Evolutionary conservation across 2,329 filamentous ascomycete species (phyloP).

Genomic region (Verticillium nonalfalfae): DNA sequence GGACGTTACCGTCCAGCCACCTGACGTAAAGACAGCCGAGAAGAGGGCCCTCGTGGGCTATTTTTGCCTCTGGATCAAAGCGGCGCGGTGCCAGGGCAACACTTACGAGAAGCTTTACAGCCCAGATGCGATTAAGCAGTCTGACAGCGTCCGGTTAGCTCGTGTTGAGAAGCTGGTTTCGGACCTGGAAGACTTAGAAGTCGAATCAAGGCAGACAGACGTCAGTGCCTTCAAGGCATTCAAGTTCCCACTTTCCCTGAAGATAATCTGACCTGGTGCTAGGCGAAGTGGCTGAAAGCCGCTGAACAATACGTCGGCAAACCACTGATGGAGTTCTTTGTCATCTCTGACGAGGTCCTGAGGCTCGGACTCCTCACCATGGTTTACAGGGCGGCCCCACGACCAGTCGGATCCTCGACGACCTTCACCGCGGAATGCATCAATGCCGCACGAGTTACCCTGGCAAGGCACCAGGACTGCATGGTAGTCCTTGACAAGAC

Average conservation of each 20-base stretch:
- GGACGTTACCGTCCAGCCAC: constrained; percentile 40
- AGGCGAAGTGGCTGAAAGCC: constrained; percentile 4
- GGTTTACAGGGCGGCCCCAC: constrained; percentile 33
- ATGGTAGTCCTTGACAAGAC: constrained; percentile 29
- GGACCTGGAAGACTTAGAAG: constrained; percentile 24
- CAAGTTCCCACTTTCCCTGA: not conserved
- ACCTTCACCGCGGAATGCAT: constrained; percentile 36
- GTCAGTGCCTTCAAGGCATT: constrained; percentile 5
- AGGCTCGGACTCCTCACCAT: constrained; percentile 33
- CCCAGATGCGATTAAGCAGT: constrained; percentile 28
- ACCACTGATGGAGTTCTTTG: constrained; percentile 25
- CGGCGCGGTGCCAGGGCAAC: constrained; percentile 47
- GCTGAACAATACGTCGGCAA: constrained; percentile 15
- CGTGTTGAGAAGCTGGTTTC: constrained; percentile 23
- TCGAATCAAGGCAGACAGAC: constrained; percentile 14
- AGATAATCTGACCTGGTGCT: not conserved
- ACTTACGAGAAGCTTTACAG: constrained; percentile 51
- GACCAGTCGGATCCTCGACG: constrained; percentile 15
- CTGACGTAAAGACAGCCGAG: constrained; percentile 23
- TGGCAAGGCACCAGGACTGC: constrained; percentile 32
- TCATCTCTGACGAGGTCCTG: constrained; percentile 33
- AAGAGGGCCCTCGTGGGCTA: constrained; percentile 20
- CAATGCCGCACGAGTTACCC: constrained; percentile 30
- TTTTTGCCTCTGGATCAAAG: constrained; percentile 40
- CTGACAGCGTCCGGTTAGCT: constrained; percentile 21